Conservation (phyloP, 176 grass and related monocot species). For the Oryza longistaminata region DNA sequence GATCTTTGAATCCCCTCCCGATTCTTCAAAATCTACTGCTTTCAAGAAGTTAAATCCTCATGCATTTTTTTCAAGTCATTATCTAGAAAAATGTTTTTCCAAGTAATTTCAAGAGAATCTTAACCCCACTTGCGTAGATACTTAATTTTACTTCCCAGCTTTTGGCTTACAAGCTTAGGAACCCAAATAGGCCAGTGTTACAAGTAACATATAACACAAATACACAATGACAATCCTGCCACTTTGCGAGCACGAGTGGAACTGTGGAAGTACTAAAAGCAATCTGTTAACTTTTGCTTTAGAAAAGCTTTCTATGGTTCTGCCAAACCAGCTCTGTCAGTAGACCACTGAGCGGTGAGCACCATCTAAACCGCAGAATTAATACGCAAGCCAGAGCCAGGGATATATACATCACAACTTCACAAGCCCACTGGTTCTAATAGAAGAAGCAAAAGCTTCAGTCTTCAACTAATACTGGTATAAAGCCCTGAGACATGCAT, state of each 20-base stretch:
- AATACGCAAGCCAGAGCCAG: not conserved
- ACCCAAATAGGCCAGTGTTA: constrained; percentile 12
- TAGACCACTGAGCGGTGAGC: not conserved
- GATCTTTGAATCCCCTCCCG: not conserved
- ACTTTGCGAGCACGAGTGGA: not conserved
- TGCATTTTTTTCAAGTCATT: not conserved
- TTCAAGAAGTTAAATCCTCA: not conserved
- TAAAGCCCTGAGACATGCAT: constrained; percentile 12
- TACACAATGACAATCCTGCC: not conserved
- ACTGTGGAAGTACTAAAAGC: not conserved
- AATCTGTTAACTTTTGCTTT: not conserved
- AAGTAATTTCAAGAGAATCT: not conserved
- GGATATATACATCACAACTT: not conserved
- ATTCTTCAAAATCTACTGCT: not conserved
- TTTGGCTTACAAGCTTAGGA: not conserved
- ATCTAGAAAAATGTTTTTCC: not conserved
- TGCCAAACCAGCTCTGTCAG: not conserved
- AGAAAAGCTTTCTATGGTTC: not conserved
- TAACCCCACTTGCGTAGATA: not conserved
- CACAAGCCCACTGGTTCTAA: not conserved
- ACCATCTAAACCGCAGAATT: not conserved
- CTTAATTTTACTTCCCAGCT: constrained; percentile 1
- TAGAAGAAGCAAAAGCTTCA: not conserved
- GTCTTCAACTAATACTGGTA: not conserved
- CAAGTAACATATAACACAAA: not conserved